These are phyloP conservation scores for Coemansia brasiliensis DNA, from an alignment of 192 early-diverging fungal species.

Conservation along the genomic window DNA sequence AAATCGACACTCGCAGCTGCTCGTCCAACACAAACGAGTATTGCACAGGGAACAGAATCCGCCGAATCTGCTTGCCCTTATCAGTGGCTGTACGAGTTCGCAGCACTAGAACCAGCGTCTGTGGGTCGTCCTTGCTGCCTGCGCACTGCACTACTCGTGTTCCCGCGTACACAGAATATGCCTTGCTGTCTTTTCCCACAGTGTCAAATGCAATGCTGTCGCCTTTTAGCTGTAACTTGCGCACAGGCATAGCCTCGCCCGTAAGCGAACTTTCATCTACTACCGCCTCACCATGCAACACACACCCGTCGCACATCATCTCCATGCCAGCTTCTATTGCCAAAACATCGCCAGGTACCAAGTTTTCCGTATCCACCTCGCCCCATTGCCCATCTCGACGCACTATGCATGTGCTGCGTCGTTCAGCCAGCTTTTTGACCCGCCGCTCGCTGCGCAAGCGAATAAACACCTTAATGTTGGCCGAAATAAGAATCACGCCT, in stretches of 20 bases:
- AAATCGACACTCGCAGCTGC: conserved; percentile 70
- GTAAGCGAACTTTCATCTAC: conserved; percentile 77
- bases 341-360: conserved; percentile 71
- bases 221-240: conserved; percentile 67
- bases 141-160: conserved; percentile 62
- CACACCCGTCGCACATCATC: conserved; percentile 68
- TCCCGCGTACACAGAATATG: conserved; percentile 67
- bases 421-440: conserved; percentile 62
- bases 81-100: conserved; percentile 67
- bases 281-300: conserved; percentile 67
- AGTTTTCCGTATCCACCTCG: conserved; percentile 51
- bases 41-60: conserved; percentile 69
- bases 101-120: conserved; percentile 52
- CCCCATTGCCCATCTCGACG: conserved; percentile 64
- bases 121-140: background rate
- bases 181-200: conserved; percentile 33
- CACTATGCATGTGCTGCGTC: conserved; percentile 49
- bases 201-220: conserved; percentile 36
- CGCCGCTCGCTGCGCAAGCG: conserved; percentile 57
- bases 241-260: conserved; percentile 78
- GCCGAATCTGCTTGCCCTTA: conserved; percentile 70
- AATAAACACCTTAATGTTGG: conserved; percentile 59
- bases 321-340: conserved; percentile 47
- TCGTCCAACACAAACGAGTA: conserved; percentile 78
- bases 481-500: conserved; percentile 57